Conservation (phyloP, 371 early-diverging fungal genomes). For the Syncephalastrum monosporum region DNA sequence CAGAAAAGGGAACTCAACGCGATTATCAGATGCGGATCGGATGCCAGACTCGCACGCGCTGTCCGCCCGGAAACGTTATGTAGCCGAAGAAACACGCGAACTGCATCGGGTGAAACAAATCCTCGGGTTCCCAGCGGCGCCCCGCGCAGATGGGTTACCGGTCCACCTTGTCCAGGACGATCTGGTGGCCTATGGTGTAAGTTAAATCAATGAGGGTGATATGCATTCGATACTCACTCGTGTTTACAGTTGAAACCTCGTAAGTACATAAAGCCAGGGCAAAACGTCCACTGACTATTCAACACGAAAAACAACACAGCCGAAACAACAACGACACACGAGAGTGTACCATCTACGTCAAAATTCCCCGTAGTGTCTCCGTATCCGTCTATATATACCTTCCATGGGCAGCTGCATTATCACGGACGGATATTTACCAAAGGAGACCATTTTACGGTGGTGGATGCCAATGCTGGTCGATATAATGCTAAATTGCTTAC, state of each 20-base stretch:
- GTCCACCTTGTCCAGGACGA: constrained; percentile 36
- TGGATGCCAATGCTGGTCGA: constrained; percentile 28
- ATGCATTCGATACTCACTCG: not conserved
- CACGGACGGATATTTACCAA: constrained; percentile 22
- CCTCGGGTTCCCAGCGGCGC: constrained; percentile 37
- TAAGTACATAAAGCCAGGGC: no score
- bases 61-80: constrained; percentile 2
- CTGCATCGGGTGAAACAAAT: constrained; percentile 26
- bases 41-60: constrained; percentile 10
- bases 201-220: not conserved
- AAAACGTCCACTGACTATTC: no score
- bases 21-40: constrained; percentile 11
- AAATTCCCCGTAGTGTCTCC: not conserved
- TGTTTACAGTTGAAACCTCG: no score
- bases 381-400: constrained; percentile 16
- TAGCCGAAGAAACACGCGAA: constrained; percentile 27
- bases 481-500: constrained; percentile 26
- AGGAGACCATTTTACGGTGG: constrained; percentile 27
- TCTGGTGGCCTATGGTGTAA: constrained; percentile 42
- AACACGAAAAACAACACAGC: constrained; percentile 3
- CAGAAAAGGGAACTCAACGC: not conserved
- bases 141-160: constrained; percentile 20
- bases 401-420: constrained; percentile 25
- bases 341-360: not conserved
- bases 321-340: not conserved